phyloP scores from a whole-genome alignment of 257 asterid genomes.

The Solanum sejunctum region DNA sequence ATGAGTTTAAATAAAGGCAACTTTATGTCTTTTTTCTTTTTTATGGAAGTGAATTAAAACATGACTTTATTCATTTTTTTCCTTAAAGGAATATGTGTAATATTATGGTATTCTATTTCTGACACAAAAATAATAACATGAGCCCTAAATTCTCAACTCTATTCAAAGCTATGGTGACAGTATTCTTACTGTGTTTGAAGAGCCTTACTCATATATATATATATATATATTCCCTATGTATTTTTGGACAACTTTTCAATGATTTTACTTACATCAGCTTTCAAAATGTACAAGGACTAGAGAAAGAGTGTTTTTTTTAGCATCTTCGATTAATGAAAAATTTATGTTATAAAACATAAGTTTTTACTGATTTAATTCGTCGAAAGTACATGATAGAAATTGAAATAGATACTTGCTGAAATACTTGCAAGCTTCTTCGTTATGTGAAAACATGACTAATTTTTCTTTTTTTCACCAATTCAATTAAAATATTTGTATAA shows the following conservation, averaged over 20 bases:
- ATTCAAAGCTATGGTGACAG: background rate
- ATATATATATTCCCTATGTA: background rate
- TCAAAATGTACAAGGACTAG: background rate
- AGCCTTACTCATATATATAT: background rate
- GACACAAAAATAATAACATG: background rate
- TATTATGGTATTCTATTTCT: background rate
- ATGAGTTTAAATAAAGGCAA: conserved; percentile 1
- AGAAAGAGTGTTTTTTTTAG: no score
- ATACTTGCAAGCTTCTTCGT: no score
- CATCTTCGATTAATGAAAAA: background rate
- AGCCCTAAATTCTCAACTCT: background rate
- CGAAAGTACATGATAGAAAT: no score
- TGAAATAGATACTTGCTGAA: background rate
- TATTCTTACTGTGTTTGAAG: background rate
- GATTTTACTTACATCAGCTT: background rate
- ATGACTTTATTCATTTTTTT: background rate
- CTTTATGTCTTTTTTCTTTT: conserved; percentile 16
- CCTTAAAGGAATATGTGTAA: conserved; percentile 4
- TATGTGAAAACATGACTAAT: no score
- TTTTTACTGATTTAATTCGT: no score
- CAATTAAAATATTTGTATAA: no score
- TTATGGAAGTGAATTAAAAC: conserved; percentile 4
- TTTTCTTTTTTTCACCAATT: no score
- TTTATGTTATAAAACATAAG: no score
- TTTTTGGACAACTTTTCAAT: background rate